Conservation (phyloP, 176 grass and related monocot genomes). For the Stipa capillata region DNA sequence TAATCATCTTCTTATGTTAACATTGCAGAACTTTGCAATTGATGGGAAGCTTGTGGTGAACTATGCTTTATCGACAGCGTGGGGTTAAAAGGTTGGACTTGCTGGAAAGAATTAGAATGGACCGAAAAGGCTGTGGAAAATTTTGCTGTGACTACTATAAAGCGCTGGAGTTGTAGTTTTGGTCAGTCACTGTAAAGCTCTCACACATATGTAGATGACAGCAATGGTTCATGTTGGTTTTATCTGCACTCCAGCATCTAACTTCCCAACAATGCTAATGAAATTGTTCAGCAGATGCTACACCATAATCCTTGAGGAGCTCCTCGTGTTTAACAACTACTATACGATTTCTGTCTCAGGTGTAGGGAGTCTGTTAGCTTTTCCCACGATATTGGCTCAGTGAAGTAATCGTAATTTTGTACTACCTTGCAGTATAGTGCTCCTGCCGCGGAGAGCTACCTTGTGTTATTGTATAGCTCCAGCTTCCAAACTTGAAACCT, state of each 20-base stretch:
- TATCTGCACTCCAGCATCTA: too few relatives aligned
- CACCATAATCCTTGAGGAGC: background rate
- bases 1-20: background rate
- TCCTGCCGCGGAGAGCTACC: too few relatives aligned
- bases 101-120: background rate
- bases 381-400: background rate
- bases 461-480: too few relatives aligned
- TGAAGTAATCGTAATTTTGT: background rate
- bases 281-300: too few relatives aligned
- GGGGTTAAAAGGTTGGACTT: conserved; percentile 39
- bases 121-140: background rate
- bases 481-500: background rate
- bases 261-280: background rate
- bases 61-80: conserved; percentile 78
- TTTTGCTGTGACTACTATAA: background rate
- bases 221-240: background rate
- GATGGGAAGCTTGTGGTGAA: conserved; percentile 86
- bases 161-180: conserved; percentile 11
- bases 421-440: too few relatives aligned
- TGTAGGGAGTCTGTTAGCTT: background rate
- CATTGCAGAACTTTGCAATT: conserved; percentile 71
- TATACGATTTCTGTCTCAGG: background rate
- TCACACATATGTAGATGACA: background rate
- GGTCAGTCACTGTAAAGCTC: background rate
- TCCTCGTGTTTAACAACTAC: background rate